phyloP scores from a whole-genome alignment of 495 filamentous ascomycete species.

The Neurospora intermedia region DNA sequence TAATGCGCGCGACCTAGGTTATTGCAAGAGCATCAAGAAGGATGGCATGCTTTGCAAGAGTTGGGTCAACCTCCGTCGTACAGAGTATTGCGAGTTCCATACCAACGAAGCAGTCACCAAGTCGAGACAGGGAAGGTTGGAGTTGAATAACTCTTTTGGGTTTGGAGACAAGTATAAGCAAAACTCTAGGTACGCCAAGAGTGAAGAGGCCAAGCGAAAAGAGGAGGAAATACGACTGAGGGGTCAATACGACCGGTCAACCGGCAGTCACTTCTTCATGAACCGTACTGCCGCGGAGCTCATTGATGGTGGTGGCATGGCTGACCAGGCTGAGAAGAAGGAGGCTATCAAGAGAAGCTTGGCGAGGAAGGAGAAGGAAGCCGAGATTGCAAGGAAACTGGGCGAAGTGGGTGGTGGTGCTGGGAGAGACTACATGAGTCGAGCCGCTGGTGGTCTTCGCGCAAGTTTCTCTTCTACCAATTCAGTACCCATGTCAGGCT shows the following conservation, averaged over 20 bases:
- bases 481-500: conserved; percentile 2
- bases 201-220: conserved; percentile 12
- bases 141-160: conserved; percentile 56
- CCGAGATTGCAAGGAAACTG: conserved; percentile 66
- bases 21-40: conserved; percentile 73
- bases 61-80: conserved; percentile 83
- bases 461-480: conserved; percentile 9
- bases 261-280: conserved; percentile 50
- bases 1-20: conserved; percentile 72
- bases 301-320: conserved; percentile 56
- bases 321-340: conserved; percentile 42
- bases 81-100: conserved; percentile 89
- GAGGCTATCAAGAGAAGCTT: conserved; percentile 60
- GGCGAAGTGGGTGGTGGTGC: conserved; percentile 50
- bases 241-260: conserved; percentile 46
- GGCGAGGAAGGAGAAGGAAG: conserved; percentile 64
- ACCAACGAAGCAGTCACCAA: conserved; percentile 67
- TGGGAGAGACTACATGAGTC: conserved; percentile 68
- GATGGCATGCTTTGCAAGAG: conserved; percentile 69
- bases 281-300: conserved; percentile 43
- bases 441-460: conserved; percentile 3
- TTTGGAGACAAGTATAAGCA: conserved; percentile 31
- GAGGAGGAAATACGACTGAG: conserved; percentile 11
- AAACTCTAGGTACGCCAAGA: conserved; percentile 15
- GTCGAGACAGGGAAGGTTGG: conserved; percentile 60